Conservation (phyloP, 345 rosid species). For the Eutrema japonicum region DNA sequence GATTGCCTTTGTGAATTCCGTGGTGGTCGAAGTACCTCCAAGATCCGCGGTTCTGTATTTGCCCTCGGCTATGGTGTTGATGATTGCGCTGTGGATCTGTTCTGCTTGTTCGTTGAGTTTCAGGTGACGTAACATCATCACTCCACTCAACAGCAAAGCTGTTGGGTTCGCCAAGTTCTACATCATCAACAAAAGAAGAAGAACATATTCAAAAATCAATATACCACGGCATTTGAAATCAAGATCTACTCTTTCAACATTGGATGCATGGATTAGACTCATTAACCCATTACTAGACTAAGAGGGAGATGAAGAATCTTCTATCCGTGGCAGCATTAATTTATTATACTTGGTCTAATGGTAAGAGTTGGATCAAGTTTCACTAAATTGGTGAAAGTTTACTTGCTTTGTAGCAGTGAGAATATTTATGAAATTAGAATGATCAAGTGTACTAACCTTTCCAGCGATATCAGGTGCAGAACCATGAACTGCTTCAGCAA, state of each 20-base stretch:
- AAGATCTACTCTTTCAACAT: neutral
- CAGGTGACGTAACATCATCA: slow-evolving; percentile 87
- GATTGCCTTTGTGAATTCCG: slow-evolving; percentile 90
- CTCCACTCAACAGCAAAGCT: slow-evolving; percentile 83
- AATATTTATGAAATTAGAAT: neutral
- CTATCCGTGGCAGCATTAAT: too few species aligned
- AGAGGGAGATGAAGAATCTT: too few species aligned
- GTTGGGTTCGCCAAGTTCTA: slow-evolving; percentile 97
- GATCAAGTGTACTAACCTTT: slow-evolving; percentile 60
- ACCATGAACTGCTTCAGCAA: slow-evolving; percentile 99
- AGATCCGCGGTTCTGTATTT: slow-evolving; percentile 93
- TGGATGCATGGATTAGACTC: too few species aligned
- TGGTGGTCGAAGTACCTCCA: slow-evolving; percentile 75
- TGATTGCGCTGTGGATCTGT: slow-evolving; percentile 76
- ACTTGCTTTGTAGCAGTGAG: neutral
- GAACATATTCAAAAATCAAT: neutral
- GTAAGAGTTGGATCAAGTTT: neutral
- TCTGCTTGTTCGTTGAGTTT: slow-evolving; percentile 84
- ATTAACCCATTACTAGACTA: neutral
- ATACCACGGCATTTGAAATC: neutral
- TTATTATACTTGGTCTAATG: too few species aligned
- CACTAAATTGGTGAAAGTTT: neutral
- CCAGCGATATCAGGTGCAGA: slow-evolving; percentile 99
- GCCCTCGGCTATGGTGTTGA: slow-evolving; percentile 85
- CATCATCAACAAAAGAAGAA: neutral